Percentiles rank a stretch among this genome's conserved stretches.
phyloP scores from a whole-genome alignment of 192 early-diverging fungal species.

The Umbelopsis sp. region DNA sequence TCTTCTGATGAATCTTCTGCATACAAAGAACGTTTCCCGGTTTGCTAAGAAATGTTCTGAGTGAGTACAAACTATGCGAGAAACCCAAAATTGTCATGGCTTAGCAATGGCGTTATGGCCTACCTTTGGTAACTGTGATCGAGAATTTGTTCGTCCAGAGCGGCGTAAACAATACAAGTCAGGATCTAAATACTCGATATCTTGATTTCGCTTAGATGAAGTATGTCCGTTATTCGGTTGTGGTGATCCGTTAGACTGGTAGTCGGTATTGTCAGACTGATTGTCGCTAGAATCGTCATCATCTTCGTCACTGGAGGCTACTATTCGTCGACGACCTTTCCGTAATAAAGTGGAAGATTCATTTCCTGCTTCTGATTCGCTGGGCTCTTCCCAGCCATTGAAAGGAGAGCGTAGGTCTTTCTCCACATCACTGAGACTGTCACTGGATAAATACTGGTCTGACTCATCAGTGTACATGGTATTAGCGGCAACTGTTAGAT shows the following conservation, averaged over 20 bases:
- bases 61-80: background rate
- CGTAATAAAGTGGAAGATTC: background rate
- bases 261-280: background rate
- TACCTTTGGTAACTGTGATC: slow-evolving; percentile 41
- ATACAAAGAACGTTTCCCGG: background rate
- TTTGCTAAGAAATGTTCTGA: background rate
- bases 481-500: background rate
- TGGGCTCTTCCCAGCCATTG: slow-evolving; percentile 3
- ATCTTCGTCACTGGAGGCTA: background rate
- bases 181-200: slow-evolving; percentile 46
- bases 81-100: background rate
- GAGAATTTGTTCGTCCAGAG: slow-evolving; percentile 51
- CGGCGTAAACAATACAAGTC: slow-evolving; percentile 67
- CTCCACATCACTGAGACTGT: slow-evolving; percentile 16
- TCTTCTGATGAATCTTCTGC: slow-evolving; percentile 7
- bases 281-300: background rate
- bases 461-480: slow-evolving; percentile 13
- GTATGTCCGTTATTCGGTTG: background rate
- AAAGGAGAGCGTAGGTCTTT: slow-evolving; percentile 13
- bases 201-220: background rate
- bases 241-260: background rate
- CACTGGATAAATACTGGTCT: slow-evolving; percentile 4
- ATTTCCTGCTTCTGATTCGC: background rate
- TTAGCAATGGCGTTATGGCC: background rate
- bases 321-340: slow-evolving; percentile 5